Conservation (phyloP, 805 yeast genomes). For the Pichia insulana region DNA sequence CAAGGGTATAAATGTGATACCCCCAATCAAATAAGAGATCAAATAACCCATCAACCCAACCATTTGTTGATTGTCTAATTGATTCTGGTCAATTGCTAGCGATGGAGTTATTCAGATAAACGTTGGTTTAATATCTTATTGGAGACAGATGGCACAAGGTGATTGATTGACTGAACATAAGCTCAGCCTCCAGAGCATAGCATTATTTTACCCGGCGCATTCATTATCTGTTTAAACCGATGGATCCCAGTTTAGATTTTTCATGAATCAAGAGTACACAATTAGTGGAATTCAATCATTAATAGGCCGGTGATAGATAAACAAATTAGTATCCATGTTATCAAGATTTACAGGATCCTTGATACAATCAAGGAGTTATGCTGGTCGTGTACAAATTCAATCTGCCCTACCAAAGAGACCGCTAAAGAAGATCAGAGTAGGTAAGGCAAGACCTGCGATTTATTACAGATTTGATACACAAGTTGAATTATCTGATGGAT, state of each 20-base stretch:
- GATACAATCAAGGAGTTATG: slow-evolving; percentile 18
- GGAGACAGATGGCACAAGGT: too few species aligned
- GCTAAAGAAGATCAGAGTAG: slow-evolving; percentile 57
- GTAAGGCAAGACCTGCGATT: slow-evolving; percentile 89
- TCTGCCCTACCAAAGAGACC: slow-evolving; percentile 41
- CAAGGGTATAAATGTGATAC: slow-evolving; percentile 70
- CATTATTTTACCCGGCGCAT: too few species aligned
- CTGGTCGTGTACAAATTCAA: slow-evolving; percentile 24
- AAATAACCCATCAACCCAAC: neutral
- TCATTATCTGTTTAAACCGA: too few species aligned
- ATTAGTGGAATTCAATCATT: too few species aligned
- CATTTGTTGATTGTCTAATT: neutral
- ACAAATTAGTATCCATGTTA: neutral
- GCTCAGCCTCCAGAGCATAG: too few species aligned
- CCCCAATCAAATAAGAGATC: slow-evolving; percentile 51
- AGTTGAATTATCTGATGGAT: slow-evolving; percentile 92
- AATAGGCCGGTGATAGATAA: neutral
- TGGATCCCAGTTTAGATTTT: too few species aligned
- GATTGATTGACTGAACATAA: too few species aligned
- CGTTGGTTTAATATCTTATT: too few species aligned
- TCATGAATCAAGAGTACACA: too few species aligned
- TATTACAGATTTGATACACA: slow-evolving; percentile 81
- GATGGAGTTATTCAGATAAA: too few species aligned
- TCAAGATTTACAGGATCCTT: neutral
- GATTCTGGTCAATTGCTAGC: too few species aligned